Percentiles rank a stretch among this genome's conserved stretches.
Conservation (phyloP, 768 basidiomycete genomes). For the Naganishia randhawae region DNA sequence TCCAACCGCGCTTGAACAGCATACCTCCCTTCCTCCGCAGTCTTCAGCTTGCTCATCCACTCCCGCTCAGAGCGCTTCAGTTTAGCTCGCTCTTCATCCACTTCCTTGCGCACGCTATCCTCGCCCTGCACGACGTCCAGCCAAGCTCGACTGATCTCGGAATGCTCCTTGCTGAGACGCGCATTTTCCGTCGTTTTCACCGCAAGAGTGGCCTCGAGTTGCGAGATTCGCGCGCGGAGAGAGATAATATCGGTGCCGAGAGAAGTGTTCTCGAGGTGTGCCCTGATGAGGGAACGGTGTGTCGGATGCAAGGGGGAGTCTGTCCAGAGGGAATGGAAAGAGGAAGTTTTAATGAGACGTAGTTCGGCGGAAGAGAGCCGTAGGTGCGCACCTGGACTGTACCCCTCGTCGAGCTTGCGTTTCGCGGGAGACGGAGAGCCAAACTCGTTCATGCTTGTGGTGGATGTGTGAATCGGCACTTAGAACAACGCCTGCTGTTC, state of each 20-base stretch:
- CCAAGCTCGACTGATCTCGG: slow-evolving; percentile 35
- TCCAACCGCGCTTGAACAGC: slow-evolving; percentile 26
- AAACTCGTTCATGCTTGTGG: neutral
- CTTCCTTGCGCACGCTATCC: slow-evolving; percentile 36
- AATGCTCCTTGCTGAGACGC: slow-evolving; percentile 36
- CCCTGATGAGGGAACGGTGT: slow-evolving; percentile 24
- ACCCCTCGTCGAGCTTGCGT: slow-evolving; percentile 6
- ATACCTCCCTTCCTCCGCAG: slow-evolving; percentile 9
- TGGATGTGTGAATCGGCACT: too few species aligned
- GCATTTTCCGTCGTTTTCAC: slow-evolving; percentile 38
- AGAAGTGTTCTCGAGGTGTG: slow-evolving; percentile 25
- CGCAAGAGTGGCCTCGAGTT: slow-evolving; percentile 29
- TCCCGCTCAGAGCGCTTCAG: slow-evolving; percentile 29
- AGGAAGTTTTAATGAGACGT: neutral
- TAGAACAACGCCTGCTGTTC: neutral
- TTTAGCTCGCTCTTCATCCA: slow-evolving; percentile 31
- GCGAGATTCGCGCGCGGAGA: slow-evolving; percentile 28
- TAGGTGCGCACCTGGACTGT: neutral
- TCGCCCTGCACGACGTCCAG: slow-evolving; percentile 35
- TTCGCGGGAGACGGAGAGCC: slow-evolving; percentile 11
- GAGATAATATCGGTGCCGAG: slow-evolving; percentile 31
- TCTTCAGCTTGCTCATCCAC: slow-evolving; percentile 33
- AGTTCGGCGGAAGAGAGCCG: too few species aligned
- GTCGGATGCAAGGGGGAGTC: slow-evolving; percentile 29
- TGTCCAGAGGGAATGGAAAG: neutral